Base-by-base conservation (phyloP, 2,329 filamentous ascomycete genomes). In the Tympanopsis confertula region DNA sequence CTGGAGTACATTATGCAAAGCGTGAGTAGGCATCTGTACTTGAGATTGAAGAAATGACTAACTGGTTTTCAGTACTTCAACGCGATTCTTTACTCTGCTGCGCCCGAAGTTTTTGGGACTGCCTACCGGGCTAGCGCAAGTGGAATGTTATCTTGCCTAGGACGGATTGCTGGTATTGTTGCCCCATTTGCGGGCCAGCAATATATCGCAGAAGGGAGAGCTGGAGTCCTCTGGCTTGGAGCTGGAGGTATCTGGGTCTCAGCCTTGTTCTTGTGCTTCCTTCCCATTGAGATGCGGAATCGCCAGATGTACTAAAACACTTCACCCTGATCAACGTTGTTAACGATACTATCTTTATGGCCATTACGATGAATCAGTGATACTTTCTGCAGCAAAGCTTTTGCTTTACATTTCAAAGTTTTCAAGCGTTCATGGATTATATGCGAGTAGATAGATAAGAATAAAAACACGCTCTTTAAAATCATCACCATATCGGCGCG, bases 1-100 rank as follows among this genome's bases (percentile, higher is more conserved):
- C 45, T 55, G 38, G 52, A 53, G 38, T 53, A 54, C 37, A 50
- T 53, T 38, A 50, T 55, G 40, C 51, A 54, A 39, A 42, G 37
- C 26, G 43, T 45, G 37, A 12, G 24, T 28, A 12, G n/a, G n/a
- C 12, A 12, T 12, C 24, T n/a, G n/a, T 28, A 28, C 24, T 40
- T 38, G 4, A 47, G 49, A 43, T 13, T 37, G 15, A 12, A 24
- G 20, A 37, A n/a, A 20, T 22, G 15, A 37, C 18, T 18, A 14
- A 10, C 13, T 24, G 17, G 20, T 4, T 13, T 15, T 24, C 19
- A 37, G 19, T 22, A 20, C 10, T 49, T 48, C 35, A 49, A 49
- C 20, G 45, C 47, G 3, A 41, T 49, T 4, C 20, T 49, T 3
- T 49, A 49, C 26, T 45, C 42, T 3, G 47, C 42, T 41, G 45